Conservation (phyloP, 352 stramenopile species). For the Phytophthora podocarpi region DNA sequence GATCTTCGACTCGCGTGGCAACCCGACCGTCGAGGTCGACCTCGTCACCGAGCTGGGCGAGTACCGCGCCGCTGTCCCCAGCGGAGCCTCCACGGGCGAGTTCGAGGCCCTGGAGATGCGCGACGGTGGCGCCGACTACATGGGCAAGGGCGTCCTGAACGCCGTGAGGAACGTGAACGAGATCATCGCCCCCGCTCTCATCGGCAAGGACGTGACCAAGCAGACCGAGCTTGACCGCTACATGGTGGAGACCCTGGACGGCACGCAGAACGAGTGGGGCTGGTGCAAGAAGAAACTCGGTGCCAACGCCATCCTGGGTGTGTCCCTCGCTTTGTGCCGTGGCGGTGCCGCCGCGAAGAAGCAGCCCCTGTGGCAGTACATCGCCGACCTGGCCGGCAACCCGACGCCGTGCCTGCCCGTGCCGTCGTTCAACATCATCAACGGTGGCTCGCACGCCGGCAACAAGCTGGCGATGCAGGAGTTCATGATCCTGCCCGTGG, state of each 20-base stretch:
- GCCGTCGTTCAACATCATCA: slow-evolving; percentile 99
- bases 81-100: slow-evolving; percentile 95
- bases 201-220: slow-evolving; percentile 96
- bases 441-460: slow-evolving; percentile 97
- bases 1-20: slow-evolving; percentile 98
- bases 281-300: slow-evolving; percentile 97
- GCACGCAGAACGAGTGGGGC: slow-evolving; percentile 96
- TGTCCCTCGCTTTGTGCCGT: slow-evolving; percentile 97
- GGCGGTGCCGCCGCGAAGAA: slow-evolving; percentile 95
- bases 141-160: slow-evolving; percentile 98
- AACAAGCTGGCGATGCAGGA: slow-evolving; percentile 99
- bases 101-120: slow-evolving; percentile 98
- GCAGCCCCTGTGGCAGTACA: slow-evolving; percentile 98
- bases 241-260: slow-evolving; percentile 97
- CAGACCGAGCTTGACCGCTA: slow-evolving; percentile 95
- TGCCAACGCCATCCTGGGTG: slow-evolving; percentile 98
- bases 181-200: slow-evolving; percentile 94
- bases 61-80: slow-evolving; percentile 96
- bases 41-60: slow-evolving; percentile 92
- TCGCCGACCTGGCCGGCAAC: slow-evolving; percentile 98
- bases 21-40: slow-evolving; percentile 99
- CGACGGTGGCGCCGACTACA: slow-evolving; percentile 96
- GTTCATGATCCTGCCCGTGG: slow-evolving; percentile 98
- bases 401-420: slow-evolving; percentile 94
- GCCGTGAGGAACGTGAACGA: slow-evolving; percentile 99